These are phyloP conservation scores for Polyporus arcularius DNA, from an alignment of 768 basidiomycete species.

Conservation along the genomic window DNA sequence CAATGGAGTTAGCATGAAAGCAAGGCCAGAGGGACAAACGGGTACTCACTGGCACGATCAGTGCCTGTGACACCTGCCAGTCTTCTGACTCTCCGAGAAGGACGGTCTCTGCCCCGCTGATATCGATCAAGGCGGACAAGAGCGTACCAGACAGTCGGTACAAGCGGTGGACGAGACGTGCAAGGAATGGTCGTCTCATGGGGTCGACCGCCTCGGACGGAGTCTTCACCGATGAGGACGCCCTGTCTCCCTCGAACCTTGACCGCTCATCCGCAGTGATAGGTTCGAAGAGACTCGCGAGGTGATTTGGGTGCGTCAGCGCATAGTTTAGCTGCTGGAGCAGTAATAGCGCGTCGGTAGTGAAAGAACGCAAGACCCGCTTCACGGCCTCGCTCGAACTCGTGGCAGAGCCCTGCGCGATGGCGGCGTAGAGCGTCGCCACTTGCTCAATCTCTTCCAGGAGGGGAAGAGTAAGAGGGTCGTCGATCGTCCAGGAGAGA, in stretches of 20 bases:
- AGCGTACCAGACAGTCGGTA: conserved; percentile 72
- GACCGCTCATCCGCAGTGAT: conserved; percentile 73
- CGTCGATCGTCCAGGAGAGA: conserved; percentile 81
- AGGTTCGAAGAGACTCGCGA: conserved; percentile 80
- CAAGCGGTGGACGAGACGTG: conserved; percentile 69
- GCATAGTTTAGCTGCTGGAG: conserved; percentile 90
- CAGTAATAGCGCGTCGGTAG: conserved; percentile 65
- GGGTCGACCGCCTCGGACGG: conserved; percentile 56
- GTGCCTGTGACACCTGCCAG: conserved; percentile 68
- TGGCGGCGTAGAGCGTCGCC: conserved; percentile 73
- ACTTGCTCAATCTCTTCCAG: conserved; percentile 85
- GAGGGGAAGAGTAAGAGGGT: conserved; percentile 71
- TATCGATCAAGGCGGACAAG: conserved; percentile 65
- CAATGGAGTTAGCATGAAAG: conserved; percentile 8
- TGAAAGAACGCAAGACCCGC: conserved; percentile 70
- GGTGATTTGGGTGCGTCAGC: conserved; percentile 86
- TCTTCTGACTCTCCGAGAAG: conserved; percentile 66
- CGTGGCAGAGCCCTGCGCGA: conserved; percentile 54
- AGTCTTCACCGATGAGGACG: conserved; percentile 32
- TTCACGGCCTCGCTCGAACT: conserved; percentile 53
- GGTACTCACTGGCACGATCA: conserved; percentile 69
- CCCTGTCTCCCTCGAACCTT: conserved; percentile 63
- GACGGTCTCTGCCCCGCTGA: conserved; percentile 69
- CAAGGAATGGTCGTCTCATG: conserved; percentile 69
- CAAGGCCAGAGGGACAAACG: neutral